A percentile compares a stretch with the other conserved stretches of the same genome.
These are phyloP conservation scores for Sporisorium reilianum DNA, from an alignment of 1,284 basidiomycete genomes.

Conservation along the genomic window DNA sequence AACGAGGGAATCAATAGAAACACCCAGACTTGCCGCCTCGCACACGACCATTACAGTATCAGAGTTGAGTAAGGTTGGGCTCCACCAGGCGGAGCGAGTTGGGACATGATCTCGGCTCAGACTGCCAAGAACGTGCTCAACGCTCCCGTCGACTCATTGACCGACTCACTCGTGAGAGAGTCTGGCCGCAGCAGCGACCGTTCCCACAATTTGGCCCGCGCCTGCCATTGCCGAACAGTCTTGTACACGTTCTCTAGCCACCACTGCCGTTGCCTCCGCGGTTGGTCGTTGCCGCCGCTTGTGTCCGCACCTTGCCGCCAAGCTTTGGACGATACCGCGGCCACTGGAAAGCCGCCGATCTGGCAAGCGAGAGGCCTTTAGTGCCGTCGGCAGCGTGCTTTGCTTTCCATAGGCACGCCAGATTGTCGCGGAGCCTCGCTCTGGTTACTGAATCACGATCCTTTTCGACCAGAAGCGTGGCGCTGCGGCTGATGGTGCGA, in stretches of 20 bases:
- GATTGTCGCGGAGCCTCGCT: too few species aligned
- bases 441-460: background rate
- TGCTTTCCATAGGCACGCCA: too few species aligned
- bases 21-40: slow-evolving; percentile 19
- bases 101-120: slow-evolving; percentile 5
- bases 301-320: slow-evolving; percentile 21
- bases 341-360: slow-evolving; percentile 19
- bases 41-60: too few species aligned
- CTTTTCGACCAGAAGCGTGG: background rate
- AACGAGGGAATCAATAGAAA: background rate
- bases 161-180: background rate
- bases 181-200: too few species aligned
- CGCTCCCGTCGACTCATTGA: background rate
- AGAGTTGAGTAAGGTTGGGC: too few species aligned
- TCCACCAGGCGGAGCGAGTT: too few species aligned
- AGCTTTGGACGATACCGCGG: slow-evolving; percentile 18
- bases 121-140: slow-evolving; percentile 10
- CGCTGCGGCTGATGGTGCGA: background rate
- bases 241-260: slow-evolving; percentile 28
- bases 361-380: slow-evolving; percentile 8
- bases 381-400: slow-evolving; percentile 9
- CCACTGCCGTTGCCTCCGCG: background rate
- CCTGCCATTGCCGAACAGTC: background rate
- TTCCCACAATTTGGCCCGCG: background rate
- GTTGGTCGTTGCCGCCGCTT: slow-evolving; percentile 11